Conservation (phyloP, 2,329 filamentous ascomycete genomes). For the Incumbomyces delicatus region DNA sequence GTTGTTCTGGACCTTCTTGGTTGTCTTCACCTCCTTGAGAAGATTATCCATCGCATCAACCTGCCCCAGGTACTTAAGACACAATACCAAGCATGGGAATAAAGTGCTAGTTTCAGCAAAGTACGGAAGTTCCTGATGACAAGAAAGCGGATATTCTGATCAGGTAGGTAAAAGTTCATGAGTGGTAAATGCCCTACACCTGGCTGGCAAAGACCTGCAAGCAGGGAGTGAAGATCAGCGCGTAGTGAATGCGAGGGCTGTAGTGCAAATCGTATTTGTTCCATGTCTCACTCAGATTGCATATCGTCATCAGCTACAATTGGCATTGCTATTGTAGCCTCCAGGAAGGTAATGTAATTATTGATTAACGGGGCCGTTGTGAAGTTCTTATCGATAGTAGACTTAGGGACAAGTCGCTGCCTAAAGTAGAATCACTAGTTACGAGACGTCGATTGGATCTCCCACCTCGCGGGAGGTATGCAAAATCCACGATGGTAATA, state of each 20-base stretch:
- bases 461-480: too few relatives aligned
- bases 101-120: not conserved
- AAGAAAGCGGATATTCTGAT: not conserved
- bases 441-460: too few relatives aligned
- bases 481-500: too few relatives aligned
- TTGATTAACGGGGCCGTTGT: too few relatives aligned
- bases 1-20: slow-evolving; percentile 41
- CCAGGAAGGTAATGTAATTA: too few relatives aligned
- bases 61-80: not conserved
- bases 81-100: not conserved
- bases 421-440: too few relatives aligned
- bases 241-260: not conserved
- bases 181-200: not conserved
- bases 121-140: not conserved
- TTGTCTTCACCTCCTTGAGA: slow-evolving; percentile 45
- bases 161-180: not conserved
- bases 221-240: not conserved
- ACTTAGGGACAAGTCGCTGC: too few relatives aligned
- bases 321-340: too few relatives aligned
- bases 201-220: not conserved
- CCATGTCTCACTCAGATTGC: not conserved
- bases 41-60: slow-evolving; percentile 45
- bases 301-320: too few relatives aligned
- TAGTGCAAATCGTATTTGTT: not conserved
- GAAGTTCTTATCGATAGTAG: too few relatives aligned